Conservation (phyloP, 2,329 filamentous ascomycete genomes). For the Cladosporium velox region DNA sequence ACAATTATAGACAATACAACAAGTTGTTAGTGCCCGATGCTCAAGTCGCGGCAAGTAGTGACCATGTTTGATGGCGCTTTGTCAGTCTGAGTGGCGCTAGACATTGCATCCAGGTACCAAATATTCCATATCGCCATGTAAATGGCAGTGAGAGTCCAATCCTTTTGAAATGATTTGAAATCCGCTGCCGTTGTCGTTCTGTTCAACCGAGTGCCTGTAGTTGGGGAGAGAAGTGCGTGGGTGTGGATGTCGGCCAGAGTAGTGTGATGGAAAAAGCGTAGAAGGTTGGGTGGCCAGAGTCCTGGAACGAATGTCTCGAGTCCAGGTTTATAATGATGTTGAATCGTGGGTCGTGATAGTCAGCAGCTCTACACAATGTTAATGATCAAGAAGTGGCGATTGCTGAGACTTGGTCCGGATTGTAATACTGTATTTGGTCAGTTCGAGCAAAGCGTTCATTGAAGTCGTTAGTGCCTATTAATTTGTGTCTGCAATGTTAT, state of each 20-base stretch:
- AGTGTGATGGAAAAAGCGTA: background rate
- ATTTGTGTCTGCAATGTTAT: background rate
- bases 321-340: background rate
- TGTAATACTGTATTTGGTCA: background rate
- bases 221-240: no score
- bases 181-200: background rate
- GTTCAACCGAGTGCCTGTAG: background rate
- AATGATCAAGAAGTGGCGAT: background rate
- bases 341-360: background rate
- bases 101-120: background rate
- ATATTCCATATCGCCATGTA: background rate
- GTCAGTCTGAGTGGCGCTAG: background rate
- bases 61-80: background rate
- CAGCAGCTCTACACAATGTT: background rate
- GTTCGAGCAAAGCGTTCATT: background rate
- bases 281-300: background rate
- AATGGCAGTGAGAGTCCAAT: background rate
- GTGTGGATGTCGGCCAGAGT: background rate
- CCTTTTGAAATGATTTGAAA: background rate
- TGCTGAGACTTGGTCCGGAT: background rate
- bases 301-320: background rate
- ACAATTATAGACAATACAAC: background rate
- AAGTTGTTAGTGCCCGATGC: background rate
- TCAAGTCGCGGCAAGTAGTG: background rate
- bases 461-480: background rate